These are phyloP conservation scores for Globisporangium rhizosaccharum DNA, from an alignment of 352 stramenopile genomes.

Conservation along the genomic window DNA sequence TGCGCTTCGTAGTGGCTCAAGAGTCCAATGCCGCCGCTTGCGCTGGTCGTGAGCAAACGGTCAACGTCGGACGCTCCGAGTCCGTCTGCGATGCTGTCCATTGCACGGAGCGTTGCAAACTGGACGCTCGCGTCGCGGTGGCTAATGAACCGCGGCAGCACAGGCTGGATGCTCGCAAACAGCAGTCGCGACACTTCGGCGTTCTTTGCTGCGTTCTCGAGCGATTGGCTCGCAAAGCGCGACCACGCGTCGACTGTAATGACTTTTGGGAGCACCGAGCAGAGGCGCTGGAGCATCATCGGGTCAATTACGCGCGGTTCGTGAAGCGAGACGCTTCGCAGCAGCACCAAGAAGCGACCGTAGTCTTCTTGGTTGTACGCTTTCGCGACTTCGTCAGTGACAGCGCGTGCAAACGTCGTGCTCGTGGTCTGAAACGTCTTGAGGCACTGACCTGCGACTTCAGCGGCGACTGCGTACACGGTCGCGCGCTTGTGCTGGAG, in stretches of 20 bases:
- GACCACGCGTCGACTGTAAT: constrained; percentile 55
- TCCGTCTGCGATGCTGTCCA: constrained; percentile 30
- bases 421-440: constrained; percentile 5
- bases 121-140: constrained; percentile 53
- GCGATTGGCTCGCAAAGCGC: constrained; percentile 35
- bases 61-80: constrained; percentile 22
- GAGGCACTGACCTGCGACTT: constrained; percentile 55
- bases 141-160: constrained; percentile 41
- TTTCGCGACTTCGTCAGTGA: constrained; percentile 36
- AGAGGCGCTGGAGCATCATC: constrained; percentile 66
- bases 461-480: constrained; percentile 57
- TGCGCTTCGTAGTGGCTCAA: constrained; percentile 33
- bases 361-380: constrained; percentile 65
- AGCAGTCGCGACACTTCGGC: constrained; percentile 25
- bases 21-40: constrained; percentile 33
- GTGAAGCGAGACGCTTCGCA: constrained; percentile 63
- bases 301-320: constrained; percentile 46
- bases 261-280: constrained; percentile 58
- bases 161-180: constrained; percentile 43
- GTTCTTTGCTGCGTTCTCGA: constrained; percentile 43
- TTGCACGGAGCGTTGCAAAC: constrained; percentile 31
- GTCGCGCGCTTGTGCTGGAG: constrained; percentile 39
- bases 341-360: constrained; percentile 50
- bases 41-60: constrained; percentile 19
- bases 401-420: constrained; percentile 23